Conservation (phyloP, 768 basidiomycete species). For the Porphyrellus cyaneotinctus region DNA sequence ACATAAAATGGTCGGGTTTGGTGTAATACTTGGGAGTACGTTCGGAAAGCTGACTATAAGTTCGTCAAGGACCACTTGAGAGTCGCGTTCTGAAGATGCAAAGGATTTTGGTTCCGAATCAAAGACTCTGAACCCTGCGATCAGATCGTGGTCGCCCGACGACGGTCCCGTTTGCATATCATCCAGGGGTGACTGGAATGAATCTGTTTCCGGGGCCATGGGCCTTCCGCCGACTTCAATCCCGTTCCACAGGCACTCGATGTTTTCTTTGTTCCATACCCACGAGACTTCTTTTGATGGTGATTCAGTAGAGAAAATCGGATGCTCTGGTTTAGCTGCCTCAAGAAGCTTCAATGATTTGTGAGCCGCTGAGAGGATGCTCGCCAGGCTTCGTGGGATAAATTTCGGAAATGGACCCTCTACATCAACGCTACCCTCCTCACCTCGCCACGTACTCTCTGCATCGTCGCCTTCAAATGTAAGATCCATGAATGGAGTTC, state of each 20-base stretch:
- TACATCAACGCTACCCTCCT: conserved; percentile 37
- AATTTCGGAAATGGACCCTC: conserved; percentile 58
- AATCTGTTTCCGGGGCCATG: background rate
- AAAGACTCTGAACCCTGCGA: conserved; percentile 52
- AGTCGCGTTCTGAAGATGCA: conserved; percentile 19
- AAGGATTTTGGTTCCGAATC: conserved; percentile 61
- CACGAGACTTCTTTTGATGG: conserved; percentile 42
- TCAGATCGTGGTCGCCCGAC: conserved; percentile 28
- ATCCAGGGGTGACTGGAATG: background rate
- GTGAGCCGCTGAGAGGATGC: conserved; percentile 58
- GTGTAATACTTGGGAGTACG: conserved; percentile 56
- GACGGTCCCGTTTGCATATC: background rate
- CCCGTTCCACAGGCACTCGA: conserved; percentile 11
- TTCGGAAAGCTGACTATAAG: conserved; percentile 60
- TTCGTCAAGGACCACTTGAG: conserved; percentile 31
- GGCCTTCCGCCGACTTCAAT: background rate
- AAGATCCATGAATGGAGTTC: conserved; percentile 13
- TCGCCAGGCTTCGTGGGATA: conserved; percentile 48
- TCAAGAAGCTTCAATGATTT: conserved; percentile 65
- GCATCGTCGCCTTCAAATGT: conserved; percentile 30
- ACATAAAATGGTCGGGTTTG: conserved; percentile 59
- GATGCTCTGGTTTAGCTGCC: conserved; percentile 62
- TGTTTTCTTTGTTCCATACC: conserved; percentile 36
- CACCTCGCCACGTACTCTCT: conserved; percentile 38
- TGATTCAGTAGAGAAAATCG: conserved; percentile 41